These are phyloP conservation scores for Wallacemonas sp. DNA, from an alignment of 208 protist species.

Conservation along the genomic window DNA sequence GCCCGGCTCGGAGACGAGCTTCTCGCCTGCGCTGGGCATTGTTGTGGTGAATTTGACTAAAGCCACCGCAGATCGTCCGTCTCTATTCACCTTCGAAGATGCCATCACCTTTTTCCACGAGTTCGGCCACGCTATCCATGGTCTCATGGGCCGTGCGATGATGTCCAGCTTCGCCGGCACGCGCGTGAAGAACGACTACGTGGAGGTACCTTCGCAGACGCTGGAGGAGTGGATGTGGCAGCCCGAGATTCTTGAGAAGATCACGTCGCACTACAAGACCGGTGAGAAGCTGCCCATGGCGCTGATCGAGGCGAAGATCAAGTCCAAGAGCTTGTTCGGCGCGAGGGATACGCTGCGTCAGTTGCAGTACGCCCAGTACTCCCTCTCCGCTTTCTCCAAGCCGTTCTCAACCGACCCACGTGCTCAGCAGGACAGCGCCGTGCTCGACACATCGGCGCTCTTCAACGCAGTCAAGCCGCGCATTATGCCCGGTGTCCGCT, in stretches of 20 bases:
- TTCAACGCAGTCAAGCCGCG: conserved; percentile 54
- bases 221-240: conserved; percentile 92
- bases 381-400: conserved; percentile 64
- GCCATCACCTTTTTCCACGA: conserved; percentile 91
- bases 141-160: conserved; percentile 66
- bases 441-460: conserved; percentile 59
- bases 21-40: conserved; percentile 72
- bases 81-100: conserved; percentile 80
- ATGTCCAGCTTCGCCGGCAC: conserved; percentile 82
- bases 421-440: conserved; percentile 10
- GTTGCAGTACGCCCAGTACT: conserved; percentile 80
- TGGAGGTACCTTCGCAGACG: conserved; percentile 91
- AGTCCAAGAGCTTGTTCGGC: conserved; percentile 77
- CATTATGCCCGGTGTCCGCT: conserved; percentile 63
- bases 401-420: conserved; percentile 60
- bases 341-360: conserved; percentile 71
- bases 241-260: conserved; percentile 67
- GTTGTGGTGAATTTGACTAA: conserved; percentile 84
- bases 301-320: conserved; percentile 79
- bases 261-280: conserved; percentile 86
- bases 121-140: conserved; percentile 89
- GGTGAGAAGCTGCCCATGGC: conserved; percentile 55
- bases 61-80: conserved; percentile 61
- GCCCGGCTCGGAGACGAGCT: conserved; percentile 44
- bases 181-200: conserved; percentile 84